A percentile compares a stretch with the other conserved stretches of the same genome.
Conservation (phyloP, 2,329 filamentous ascomycete species). For the Curvularia sp. region DNA sequence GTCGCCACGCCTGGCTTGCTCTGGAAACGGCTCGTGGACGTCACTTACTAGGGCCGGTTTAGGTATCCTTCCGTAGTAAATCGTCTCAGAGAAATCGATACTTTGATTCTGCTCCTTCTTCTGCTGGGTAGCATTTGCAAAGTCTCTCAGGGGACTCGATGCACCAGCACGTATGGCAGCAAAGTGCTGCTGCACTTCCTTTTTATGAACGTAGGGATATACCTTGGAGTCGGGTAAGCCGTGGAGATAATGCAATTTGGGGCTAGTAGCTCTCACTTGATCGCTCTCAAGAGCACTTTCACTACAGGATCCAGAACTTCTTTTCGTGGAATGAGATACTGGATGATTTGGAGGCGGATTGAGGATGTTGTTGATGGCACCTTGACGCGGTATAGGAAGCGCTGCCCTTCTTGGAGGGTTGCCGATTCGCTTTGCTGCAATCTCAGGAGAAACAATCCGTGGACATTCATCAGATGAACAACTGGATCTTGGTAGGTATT, state of each 20-base stretch:
- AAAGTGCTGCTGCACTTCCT: constrained; percentile 29
- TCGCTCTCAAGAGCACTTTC: not conserved
- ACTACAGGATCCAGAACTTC: no score
- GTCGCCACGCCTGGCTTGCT: not conserved
- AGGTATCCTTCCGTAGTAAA: constrained; percentile 11
- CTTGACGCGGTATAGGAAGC: constrained; percentile 10
- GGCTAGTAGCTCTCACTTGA: constrained; percentile 17
- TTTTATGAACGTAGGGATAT: constrained; percentile 33
- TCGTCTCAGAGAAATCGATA: constrained; percentile 21
- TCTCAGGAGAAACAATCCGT: constrained; percentile 16
- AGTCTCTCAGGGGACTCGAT: constrained; percentile 18
- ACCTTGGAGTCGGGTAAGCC: constrained; percentile 24
- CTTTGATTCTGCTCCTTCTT: not conserved
- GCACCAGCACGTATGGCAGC: constrained; percentile 23
- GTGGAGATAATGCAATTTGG: constrained; percentile 33
- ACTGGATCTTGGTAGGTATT: constrained; percentile 3
- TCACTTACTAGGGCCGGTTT: not conserved
- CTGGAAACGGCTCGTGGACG: not conserved
- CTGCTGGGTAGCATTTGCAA: not conserved
- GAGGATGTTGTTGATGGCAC: not conserved
- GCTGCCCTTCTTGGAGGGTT: constrained; percentile 22
- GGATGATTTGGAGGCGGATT: not conserved
- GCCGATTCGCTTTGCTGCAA: constrained; percentile 18
- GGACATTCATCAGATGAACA: constrained; percentile 15
- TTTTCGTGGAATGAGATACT: not conserved